Evolutionary conservation across 495 filamentous ascomycete genomes (phyloP), one percentile per base, ranked within the genome.

Genomic region (Baudoinia panamericana): DNA sequence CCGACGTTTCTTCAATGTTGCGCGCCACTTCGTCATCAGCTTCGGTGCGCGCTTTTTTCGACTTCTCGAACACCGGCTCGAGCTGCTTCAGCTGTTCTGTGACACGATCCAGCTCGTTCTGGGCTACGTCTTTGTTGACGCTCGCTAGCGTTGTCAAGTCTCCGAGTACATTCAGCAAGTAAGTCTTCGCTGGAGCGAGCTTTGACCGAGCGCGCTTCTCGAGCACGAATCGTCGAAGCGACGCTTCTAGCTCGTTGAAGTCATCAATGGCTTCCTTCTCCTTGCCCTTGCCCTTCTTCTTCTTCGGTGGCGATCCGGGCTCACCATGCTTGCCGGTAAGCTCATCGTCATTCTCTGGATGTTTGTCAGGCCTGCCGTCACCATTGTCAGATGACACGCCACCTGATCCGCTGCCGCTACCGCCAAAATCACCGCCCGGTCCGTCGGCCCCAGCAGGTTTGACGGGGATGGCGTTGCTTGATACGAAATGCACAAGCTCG

Each of bases 401-500:
- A 35, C 59, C 57, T 32, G 70, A 66, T 46, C 70, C 73, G 37
- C 73, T 71, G 26, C 72, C 75, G 33, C 73, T 73, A 25, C 74
- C 68, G 37, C 64, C 62, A 28, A 68, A 63, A 41, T 59, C 55
- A 24, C 73, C 75, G 33, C 72, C 69, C 23, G 60, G 56, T 16
- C 56, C 57, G 9, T 57, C 53, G 19, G 66, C 61, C 25, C 68
- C 66, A 15, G 72, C 68, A 16, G 69, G 68, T 3, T 65, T 67
- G 33, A 79, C 75, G 3, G 86, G 86, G 44, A 96, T 84, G 9
- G 85, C 85, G 55, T 94, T 90, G 47, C 86, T 94, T 7, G 90
- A 96, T 10, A 97, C 92, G 51, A 96, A 97, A 55, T 97, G 90
- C 11, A 97, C 90, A 2, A 97, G 67, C 48, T 97, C 90, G 9